Conservation (phyloP, 2,329 filamentous ascomycete species). For the Ustilaginoidea virens region DNA sequence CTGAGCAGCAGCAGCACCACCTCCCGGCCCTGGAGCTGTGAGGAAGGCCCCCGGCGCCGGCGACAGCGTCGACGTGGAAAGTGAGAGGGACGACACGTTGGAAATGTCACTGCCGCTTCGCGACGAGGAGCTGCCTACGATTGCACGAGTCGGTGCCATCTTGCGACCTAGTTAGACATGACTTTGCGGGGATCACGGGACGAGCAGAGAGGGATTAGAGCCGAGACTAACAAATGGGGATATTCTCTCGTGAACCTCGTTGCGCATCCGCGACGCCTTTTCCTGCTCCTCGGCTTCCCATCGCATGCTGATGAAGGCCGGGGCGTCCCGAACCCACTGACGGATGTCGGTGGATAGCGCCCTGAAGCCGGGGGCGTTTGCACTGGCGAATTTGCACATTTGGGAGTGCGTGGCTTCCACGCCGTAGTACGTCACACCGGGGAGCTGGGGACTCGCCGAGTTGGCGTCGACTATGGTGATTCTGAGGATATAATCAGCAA, state of each 20-base stretch:
- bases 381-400: conserved; percentile 58
- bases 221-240: conserved; percentile 10
- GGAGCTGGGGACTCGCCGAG: conserved; percentile 53
- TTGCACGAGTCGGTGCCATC: no score
- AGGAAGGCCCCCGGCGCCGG: no score
- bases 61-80: no score
- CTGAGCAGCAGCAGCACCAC: no score
- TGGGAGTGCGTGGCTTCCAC: conserved; percentile 56
- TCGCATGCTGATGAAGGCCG: conserved; percentile 34
- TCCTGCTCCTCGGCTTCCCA: conserved; percentile 48
- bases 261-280: conserved; percentile 23
- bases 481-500: no score
- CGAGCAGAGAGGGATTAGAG: not conserved
- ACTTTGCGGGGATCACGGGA: not conserved
- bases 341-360: conserved; percentile 32
- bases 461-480: conserved; percentile 52
- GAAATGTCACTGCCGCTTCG: not conserved
- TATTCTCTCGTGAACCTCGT: conserved; percentile 30
- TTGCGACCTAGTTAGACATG: no score
- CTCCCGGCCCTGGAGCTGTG: no score
- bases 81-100: not conserved
- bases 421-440: conserved; percentile 57
- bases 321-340: conserved; percentile 38
- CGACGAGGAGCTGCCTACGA: no score
- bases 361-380: conserved; percentile 48